Conservation (phyloP, 257 asterid species). For the Nicotiana sylvestris region DNA sequence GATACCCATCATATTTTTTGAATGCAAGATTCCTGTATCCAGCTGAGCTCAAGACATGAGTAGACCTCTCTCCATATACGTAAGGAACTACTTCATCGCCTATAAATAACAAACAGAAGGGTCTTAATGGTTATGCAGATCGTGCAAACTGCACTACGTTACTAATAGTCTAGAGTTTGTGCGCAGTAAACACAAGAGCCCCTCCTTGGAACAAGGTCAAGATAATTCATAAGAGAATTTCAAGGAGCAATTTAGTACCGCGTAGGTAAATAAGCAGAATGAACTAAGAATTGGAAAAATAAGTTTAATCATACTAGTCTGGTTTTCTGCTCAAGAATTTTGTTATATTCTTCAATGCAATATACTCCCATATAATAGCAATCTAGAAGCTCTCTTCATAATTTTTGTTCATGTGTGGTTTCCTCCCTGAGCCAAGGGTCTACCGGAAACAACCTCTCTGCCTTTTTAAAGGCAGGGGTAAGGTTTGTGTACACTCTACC, state of each 20-base stretch:
- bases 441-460: too few species aligned
- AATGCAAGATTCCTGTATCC: constrained; percentile 68
- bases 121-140: background rate
- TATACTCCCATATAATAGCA: background rate
- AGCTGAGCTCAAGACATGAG: constrained; percentile 62
- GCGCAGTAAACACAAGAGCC: background rate
- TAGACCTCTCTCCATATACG: constrained; percentile 68
- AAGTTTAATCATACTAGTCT: background rate
- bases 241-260: background rate
- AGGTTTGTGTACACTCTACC: too few species aligned
- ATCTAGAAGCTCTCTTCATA: background rate
- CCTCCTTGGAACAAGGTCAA: background rate
- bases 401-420: background rate
- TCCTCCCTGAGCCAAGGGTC: too few species aligned
- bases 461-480: too few species aligned
- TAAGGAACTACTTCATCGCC: constrained; percentile 87
- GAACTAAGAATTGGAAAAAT: background rate
- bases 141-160: background rate
- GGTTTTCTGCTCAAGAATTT: background rate
- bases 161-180: background rate
- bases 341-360: background rate
- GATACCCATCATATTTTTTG: constrained; percentile 71
- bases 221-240: background rate
- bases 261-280: background rate
- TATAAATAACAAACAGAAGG: constrained; percentile 24